A percentile compares a stretch with the other conserved stretches of the same genome.
Conservation (phyloP, 2,329 filamentous ascomycete genomes). For the Pyrenophora tritici-repentis region DNA sequence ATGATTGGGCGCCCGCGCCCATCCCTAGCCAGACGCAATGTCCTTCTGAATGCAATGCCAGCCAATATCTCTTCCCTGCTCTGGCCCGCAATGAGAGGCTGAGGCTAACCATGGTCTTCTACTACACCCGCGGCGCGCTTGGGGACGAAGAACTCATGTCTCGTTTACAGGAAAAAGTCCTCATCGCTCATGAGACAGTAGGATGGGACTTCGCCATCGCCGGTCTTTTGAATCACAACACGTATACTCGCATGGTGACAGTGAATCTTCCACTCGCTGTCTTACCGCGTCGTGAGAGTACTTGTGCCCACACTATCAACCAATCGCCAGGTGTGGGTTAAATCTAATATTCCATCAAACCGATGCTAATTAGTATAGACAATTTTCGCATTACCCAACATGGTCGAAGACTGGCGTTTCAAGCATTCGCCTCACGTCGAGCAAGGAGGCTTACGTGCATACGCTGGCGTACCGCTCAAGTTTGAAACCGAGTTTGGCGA, state of each 20-base stretch:
- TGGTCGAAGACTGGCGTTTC: slow-evolving; percentile 54
- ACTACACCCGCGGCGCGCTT: slow-evolving; percentile 50
- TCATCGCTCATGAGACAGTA: slow-evolving; percentile 49
- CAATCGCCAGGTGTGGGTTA: slow-evolving; percentile 38
- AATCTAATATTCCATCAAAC: background rate
- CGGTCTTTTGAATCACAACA: slow-evolving; percentile 51
- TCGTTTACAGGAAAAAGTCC: slow-evolving; percentile 51
- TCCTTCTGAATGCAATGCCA: slow-evolving; percentile 13
- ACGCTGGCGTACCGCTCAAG: slow-evolving; percentile 50
- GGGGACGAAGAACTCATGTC: slow-evolving; percentile 50
- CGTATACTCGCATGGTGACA: slow-evolving; percentile 52
- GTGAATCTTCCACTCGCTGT: slow-evolving; percentile 50
- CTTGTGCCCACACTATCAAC: slow-evolving; percentile 54
- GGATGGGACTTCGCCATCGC: slow-evolving; percentile 56
- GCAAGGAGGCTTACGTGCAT: slow-evolving; percentile 48
- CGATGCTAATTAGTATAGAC: slow-evolving; percentile 22
- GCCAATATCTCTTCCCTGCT: slow-evolving; percentile 44
- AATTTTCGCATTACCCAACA: slow-evolving; percentile 51
- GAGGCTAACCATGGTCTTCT: slow-evolving; percentile 51
- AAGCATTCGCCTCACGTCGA: slow-evolving; percentile 49
- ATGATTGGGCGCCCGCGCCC: slow-evolving; percentile 22
- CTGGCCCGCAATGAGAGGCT: slow-evolving; percentile 46
- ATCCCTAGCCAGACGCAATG: slow-evolving; percentile 23
- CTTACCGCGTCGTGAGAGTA: slow-evolving; percentile 53
- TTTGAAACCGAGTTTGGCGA: slow-evolving; percentile 50